phyloP scores from a whole-genome alignment of 2,329 filamentous ascomycete genomes.

The Curvularia sp. region DNA sequence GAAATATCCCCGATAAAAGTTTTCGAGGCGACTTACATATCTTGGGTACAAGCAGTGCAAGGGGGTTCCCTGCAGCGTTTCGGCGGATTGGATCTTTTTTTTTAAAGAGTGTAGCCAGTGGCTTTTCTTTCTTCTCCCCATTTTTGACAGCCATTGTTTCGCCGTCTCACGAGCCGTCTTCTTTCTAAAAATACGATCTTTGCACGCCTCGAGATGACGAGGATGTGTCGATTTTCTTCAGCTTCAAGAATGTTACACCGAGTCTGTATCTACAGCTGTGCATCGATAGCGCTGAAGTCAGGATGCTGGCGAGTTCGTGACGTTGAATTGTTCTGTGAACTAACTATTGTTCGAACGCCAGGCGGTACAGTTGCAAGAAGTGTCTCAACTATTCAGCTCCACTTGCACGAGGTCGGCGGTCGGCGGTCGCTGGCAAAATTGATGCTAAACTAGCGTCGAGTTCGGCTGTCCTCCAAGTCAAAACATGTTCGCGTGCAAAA shows the following conservation, averaged over 20 bases:
- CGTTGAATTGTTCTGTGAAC: too few relatives aligned
- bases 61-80: neutral
- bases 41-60: neutral
- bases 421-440: neutral
- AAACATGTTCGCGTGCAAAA: neutral
- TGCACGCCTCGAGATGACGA: neutral
- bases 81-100: neutral
- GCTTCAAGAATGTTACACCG: neutral
- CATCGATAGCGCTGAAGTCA: neutral
- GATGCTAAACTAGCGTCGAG: neutral
- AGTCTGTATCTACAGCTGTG: neutral
- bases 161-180: neutral
- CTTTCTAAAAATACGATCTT: neutral
- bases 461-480: neutral
- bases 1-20: too few relatives aligned
- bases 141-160: neutral
- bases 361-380: neutral
- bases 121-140: neutral
- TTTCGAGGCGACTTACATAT: too few relatives aligned
- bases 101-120: neutral
- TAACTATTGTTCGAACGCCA: too few relatives aligned
- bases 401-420: neutral
- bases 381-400: neutral
- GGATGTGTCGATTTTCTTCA: neutral
- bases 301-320: too few relatives aligned